A percentile compares a stretch with the other conserved stretches of the same genome.
Conservation (phyloP, 2,329 filamentous ascomycete genomes). For the Fusarium nygamai region DNA sequence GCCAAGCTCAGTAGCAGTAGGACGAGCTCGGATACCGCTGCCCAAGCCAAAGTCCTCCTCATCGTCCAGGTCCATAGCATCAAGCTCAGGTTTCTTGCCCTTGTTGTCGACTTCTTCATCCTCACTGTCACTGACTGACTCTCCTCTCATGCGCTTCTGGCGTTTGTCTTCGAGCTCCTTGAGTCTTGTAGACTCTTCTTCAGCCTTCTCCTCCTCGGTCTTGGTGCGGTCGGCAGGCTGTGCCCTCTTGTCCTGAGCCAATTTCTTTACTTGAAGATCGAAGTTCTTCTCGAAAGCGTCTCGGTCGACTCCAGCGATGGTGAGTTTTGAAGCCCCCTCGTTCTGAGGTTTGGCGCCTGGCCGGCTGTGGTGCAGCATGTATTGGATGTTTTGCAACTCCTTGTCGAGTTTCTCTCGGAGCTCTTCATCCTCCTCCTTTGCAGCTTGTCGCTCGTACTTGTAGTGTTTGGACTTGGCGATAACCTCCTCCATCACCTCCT, state of each 20-base stretch:
- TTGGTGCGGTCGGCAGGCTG: slow-evolving; percentile 88
- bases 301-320: slow-evolving; percentile 67
- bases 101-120: slow-evolving; percentile 59
- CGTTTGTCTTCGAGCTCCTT: slow-evolving; percentile 86
- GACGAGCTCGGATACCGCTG: slow-evolving; percentile 64
- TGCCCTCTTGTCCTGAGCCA: slow-evolving; percentile 86
- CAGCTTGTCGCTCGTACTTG: slow-evolving; percentile 92
- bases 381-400: slow-evolving; percentile 79
- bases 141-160: slow-evolving; percentile 86
- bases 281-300: slow-evolving; percentile 85
- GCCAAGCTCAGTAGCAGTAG: slow-evolving; percentile 70
- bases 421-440: slow-evolving; percentile 93
- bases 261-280: slow-evolving; percentile 81
- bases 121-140: slow-evolving; percentile 74
- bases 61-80: slow-evolving; percentile 50
- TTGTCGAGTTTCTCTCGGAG: slow-evolving; percentile 85
- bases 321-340: slow-evolving; percentile 38
- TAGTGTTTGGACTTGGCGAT: slow-evolving; percentile 96
- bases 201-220: slow-evolving; percentile 85
- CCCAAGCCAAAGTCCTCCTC: slow-evolving; percentile 70
- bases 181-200: slow-evolving; percentile 79
- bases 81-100: slow-evolving; percentile 49
- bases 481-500: slow-evolving; percentile 97
- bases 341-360: slow-evolving; percentile 51
- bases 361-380: slow-evolving; percentile 68